Evolutionary conservation across 1,284 basidiomycete species (phyloP), one percentile per base, ranked within the genome.

Genomic region (Tilletia setariae): DNA sequence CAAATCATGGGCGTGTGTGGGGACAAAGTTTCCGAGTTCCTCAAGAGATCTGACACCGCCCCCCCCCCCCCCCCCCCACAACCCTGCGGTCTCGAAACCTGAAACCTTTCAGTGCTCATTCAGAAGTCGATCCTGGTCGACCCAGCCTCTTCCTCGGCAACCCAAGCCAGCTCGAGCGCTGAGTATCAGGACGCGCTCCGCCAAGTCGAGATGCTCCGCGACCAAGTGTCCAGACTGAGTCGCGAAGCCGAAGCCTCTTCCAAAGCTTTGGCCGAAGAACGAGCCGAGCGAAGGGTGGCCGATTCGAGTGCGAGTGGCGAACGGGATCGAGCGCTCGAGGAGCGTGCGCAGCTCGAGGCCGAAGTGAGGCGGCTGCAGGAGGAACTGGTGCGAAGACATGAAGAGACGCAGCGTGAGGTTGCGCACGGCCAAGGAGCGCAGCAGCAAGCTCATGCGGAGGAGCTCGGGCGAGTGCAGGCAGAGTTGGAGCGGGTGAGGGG

Each of bases 331-430:
- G 35, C 35, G 35, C 35, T 40, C 35, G 35, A 40, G 35, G 35
- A 40, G 35, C 35, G 35, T 40, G 35, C 35, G 35, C 35, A 40
- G 56, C 19, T 32, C 32, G 21, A 61, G 32, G 32, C 32, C 19
- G 56, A 32, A 35, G 32, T 23, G 15, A 23, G 56, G 23, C 19
- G 56, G 56, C 4, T 16, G 56, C 32, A 61, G 32, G 56, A 35
- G 32, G 21, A 42, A 23, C 19, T 35, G 32, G 56, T 35, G 42
- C 19, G 42, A 23, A 42, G 13, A 19, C 15, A 61, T 23, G 56
- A 42, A 23, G 56, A 42, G 56, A 61, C 32, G 42, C 87, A 89
- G 1, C 85, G 87, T 65, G 92, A 96, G 79, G 87, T 93, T 61
- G 89, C 90, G 56, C 79, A 83, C 25, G 83, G 92, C 67, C 68